Conservation (phyloP, 805 yeast species). For the Hanseniaspora vineae region DNA sequence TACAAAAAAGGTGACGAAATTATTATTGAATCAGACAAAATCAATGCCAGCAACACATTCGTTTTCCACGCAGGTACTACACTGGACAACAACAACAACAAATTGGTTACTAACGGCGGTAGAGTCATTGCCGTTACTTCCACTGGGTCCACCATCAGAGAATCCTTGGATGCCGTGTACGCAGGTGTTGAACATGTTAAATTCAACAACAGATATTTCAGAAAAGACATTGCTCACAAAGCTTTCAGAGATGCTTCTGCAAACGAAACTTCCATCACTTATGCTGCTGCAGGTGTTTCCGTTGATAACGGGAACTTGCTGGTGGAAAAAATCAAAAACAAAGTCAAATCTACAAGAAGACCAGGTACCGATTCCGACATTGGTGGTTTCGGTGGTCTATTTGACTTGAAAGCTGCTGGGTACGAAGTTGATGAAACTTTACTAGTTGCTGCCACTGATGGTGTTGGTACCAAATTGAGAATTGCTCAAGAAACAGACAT, state of each 20-base stretch:
- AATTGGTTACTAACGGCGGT: constrained; percentile 79
- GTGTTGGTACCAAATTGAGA: constrained; percentile 95
- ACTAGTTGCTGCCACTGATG: constrained; percentile 95
- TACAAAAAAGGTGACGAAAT: constrained; percentile 83
- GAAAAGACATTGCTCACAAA: constrained; percentile 91
- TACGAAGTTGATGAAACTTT: constrained; percentile 62
- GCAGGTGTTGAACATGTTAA: constrained; percentile 65
- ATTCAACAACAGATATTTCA: constrained; percentile 66
- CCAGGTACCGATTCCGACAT: constrained; percentile 96
- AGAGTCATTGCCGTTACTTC: constrained; percentile 95
- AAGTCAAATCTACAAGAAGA: constrained; percentile 86
- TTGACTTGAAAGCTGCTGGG: constrained; percentile 82
- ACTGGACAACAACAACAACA: constrained; percentile 15
- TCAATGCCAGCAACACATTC: constrained; percentile 32
- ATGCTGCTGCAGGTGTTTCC: constrained; percentile 93
- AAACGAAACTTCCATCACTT: constrained; percentile 45
- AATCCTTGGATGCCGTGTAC: constrained; percentile 79
- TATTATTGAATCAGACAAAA: constrained; percentile 29
- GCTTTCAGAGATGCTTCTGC: constrained; percentile 55
- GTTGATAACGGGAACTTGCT: constrained; percentile 89
- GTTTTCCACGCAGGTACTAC: constrained; percentile 97
- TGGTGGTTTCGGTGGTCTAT: constrained; percentile 98
- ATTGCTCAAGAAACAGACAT: constrained; percentile 82
- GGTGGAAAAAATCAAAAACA: constrained; percentile 79
- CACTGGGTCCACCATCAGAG: constrained; percentile 56